Percentiles rank a stretch among this genome's conserved stretches.
Conservation (phyloP, 306 rosid species). For the Vicia faba region DNA sequence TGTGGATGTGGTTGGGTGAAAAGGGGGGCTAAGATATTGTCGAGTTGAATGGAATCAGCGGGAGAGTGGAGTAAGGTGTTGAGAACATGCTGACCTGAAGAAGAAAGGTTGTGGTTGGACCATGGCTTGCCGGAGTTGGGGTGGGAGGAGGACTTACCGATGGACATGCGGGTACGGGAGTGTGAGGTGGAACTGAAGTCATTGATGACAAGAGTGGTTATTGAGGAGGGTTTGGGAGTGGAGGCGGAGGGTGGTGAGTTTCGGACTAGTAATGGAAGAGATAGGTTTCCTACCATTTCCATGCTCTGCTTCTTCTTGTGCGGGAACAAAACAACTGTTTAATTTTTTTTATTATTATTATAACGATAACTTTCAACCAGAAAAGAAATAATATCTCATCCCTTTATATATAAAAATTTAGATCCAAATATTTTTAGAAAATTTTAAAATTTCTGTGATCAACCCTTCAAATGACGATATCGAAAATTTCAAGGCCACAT, state of each 20-base stretch:
- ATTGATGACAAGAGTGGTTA: conserved; percentile 44
- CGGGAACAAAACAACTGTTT: not conserved
- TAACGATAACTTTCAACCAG: conserved; percentile 6
- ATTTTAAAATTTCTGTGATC: no score
- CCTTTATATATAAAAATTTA: no score
- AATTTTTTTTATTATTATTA: not conserved
- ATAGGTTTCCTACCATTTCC: conserved; percentile 57
- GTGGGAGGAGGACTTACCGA: conserved; percentile 60
- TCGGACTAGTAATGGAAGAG: conserved; percentile 65
- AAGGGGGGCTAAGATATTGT: conserved; percentile 40
- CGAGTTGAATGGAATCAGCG: conserved; percentile 29
- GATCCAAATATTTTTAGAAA: no score
- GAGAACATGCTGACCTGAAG: conserved; percentile 60
- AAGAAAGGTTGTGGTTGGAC: conserved; percentile 60
- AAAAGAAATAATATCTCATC: no score
- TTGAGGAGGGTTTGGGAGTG: conserved; percentile 33
- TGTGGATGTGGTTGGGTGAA: conserved; percentile 30
- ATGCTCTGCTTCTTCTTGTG: not conserved
- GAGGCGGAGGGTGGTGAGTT: conserved; percentile 50
- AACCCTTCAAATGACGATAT: no score
- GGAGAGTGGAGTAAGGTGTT: conserved; percentile 48
- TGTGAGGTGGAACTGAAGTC: conserved; percentile 40
- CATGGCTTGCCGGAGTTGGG: conserved; percentile 83
- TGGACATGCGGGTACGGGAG: conserved; percentile 44
- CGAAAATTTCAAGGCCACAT: no score